phyloP scores from a whole-genome alignment of 2,329 filamentous ascomycete genomes.

The Penicillium vulpinum region DNA sequence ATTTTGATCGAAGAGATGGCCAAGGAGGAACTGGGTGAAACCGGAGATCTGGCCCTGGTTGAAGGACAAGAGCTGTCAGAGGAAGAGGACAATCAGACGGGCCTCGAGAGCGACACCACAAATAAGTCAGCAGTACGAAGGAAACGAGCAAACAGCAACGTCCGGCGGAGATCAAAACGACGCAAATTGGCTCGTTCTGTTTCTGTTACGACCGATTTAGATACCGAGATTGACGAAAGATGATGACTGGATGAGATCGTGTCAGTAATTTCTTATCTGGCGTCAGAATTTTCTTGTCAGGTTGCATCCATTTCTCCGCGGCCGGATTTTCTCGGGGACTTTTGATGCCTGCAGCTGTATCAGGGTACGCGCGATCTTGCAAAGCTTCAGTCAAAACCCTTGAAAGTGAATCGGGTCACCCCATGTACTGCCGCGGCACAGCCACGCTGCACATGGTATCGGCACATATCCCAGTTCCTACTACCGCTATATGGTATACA shows the following conservation, averaged over 20 bases:
- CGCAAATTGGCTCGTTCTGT: constrained; percentile 23
- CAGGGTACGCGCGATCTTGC: background rate
- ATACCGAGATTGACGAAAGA: constrained; percentile 22
- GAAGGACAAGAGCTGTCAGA: constrained; percentile 45
- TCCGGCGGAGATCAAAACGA: constrained; percentile 28
- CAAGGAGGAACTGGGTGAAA: constrained; percentile 54
- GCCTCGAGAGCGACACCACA: constrained; percentile 5
- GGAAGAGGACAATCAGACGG: constrained; percentile 17
- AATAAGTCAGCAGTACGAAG: constrained; percentile 7
- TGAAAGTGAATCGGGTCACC: background rate
- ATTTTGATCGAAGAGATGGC: constrained; percentile 62
- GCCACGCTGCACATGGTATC: constrained; percentile 6
- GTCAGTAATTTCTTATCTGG: too few species aligned
- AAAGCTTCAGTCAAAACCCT: background rate
- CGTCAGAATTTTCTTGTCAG: background rate
- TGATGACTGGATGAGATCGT: background rate
- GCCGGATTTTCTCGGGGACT: background rate
- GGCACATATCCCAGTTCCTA: background rate
- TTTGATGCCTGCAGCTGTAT: background rate
- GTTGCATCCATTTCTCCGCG: background rate
- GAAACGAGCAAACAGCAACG: constrained; percentile 7
- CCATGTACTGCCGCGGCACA: background rate
- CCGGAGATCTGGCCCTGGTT: constrained; percentile 59
- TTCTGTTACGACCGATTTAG: constrained; percentile 23
- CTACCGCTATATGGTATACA: background rate